These are phyloP conservation scores for Coelastrella sp. DNA, from an alignment of 139 green algal species.

Conservation along the genomic window DNA sequence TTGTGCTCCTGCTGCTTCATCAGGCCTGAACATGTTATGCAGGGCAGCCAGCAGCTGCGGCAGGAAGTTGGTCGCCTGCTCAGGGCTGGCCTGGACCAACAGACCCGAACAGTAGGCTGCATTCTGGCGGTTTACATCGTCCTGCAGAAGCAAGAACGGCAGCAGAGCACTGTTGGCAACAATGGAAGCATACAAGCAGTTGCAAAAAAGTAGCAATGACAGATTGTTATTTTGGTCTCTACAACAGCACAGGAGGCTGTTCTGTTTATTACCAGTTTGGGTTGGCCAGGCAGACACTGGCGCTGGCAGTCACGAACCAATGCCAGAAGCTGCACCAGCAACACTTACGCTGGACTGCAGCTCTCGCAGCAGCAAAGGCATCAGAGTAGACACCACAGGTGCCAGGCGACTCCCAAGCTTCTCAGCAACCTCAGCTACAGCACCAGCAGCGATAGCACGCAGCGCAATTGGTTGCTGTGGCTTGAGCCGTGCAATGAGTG, in stretches of 20 bases:
- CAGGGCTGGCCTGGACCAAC: constrained; percentile 59
- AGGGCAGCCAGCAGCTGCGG: constrained; percentile 71
- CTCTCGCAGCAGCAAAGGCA: constrained; percentile 73
- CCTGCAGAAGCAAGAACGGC: constrained; percentile 16
- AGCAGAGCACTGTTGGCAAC: no score
- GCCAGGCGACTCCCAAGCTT: constrained; percentile 45
- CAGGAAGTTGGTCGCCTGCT: constrained; percentile 20
- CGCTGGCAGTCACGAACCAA: not conserved
- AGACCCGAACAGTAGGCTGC: constrained; percentile 73
- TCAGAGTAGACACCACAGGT: not conserved
- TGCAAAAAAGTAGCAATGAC: no score
- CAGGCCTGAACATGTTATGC: constrained; percentile 71
- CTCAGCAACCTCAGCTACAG: constrained; percentile 73
- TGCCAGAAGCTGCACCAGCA: not conserved
- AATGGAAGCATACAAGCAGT: no score
- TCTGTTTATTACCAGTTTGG: no score
- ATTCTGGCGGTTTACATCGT: constrained; percentile 79
- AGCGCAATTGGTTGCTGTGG: constrained; percentile 57
- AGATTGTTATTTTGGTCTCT: no score
- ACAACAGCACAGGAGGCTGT: no score
- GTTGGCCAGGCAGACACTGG: no score
- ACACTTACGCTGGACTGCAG: constrained; percentile 55
- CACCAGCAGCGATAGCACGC: constrained; percentile 65
- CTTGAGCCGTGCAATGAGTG: constrained; percentile 59
- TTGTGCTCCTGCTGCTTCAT: constrained; percentile 60